Conservation (phyloP, 1,284 basidiomycete genomes). For the Mycena citricolor region DNA sequence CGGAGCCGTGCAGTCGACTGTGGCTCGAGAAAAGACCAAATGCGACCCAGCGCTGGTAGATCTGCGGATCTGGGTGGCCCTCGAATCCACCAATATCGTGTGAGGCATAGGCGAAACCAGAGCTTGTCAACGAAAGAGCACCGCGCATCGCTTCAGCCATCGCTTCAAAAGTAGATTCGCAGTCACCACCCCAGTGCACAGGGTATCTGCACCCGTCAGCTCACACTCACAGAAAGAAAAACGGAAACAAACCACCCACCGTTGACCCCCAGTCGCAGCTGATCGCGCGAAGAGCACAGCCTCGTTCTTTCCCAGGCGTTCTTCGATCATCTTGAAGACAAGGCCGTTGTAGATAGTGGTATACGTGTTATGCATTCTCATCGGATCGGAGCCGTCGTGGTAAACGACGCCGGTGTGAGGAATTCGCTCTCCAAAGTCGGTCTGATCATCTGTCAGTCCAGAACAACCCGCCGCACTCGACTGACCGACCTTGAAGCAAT, state of each 20-base stretch:
- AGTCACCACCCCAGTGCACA: slow-evolving; percentile 77
- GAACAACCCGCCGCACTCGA: not conserved
- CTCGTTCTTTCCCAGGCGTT: slow-evolving; percentile 60
- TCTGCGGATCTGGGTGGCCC: slow-evolving; percentile 67
- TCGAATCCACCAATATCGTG: slow-evolving; percentile 80
- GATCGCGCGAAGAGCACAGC: slow-evolving; percentile 71
- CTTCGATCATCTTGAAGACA: slow-evolving; percentile 62
- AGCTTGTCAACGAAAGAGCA: slow-evolving; percentile 61
- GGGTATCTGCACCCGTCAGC: slow-evolving; percentile 25
- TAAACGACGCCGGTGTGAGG: slow-evolving; percentile 63
- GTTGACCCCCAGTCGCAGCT: slow-evolving; percentile 66
- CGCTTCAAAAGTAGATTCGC: slow-evolving; percentile 75
- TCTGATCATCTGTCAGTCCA: slow-evolving; percentile 38
- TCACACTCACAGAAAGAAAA: not conserved
- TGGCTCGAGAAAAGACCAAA: slow-evolving; percentile 71
- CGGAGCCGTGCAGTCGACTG: slow-evolving; percentile 70
- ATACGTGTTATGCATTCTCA: slow-evolving; percentile 66
- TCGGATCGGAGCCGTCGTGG: slow-evolving; percentile 70
- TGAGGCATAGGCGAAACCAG: slow-evolving; percentile 70
- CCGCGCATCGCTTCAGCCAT: slow-evolving; percentile 77
- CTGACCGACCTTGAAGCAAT: slow-evolving; percentile 59
- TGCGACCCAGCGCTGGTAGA: slow-evolving; percentile 77
- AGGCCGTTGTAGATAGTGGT: slow-evolving; percentile 68
- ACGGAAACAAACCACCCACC: slow-evolving; percentile 36
- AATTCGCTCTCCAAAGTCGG: slow-evolving; percentile 69